Percentiles rank a stretch among this genome's conserved stretches.
Conservation (phyloP, 345 rosid genomes). For the Sonneratia alba region DNA sequence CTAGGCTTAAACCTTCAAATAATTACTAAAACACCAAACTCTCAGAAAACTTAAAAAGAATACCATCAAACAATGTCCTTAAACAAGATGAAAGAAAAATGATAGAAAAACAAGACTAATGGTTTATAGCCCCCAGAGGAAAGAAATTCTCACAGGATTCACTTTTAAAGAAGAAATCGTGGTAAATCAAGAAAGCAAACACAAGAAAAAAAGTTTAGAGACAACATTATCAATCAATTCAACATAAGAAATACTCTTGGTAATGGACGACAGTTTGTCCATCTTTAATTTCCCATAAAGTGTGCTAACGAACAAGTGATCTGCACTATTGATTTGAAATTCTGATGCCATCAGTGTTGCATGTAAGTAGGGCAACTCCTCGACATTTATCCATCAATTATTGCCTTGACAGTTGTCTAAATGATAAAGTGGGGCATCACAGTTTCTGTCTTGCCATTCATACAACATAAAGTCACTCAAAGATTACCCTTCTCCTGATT, state of each 20-base stretch:
- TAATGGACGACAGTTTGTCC: not conserved
- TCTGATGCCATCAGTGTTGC: constrained; percentile 1
- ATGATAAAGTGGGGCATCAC: constrained; percentile 3
- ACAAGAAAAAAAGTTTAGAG: not conserved
- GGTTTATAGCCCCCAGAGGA: not conserved
- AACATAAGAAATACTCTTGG: not conserved
- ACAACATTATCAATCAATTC: not conserved
- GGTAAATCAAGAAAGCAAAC: not conserved
- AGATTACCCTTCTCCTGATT: not conserved
- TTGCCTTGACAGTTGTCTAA: not conserved
- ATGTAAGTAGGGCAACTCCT: not conserved
- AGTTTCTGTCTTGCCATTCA: not conserved
- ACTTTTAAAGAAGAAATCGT: not conserved
- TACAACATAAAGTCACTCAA: constrained; percentile 1
- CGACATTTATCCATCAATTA: constrained; percentile 3
- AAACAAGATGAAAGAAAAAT: not conserved
- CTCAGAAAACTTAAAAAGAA: too few species aligned
- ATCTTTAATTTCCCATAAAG: not conserved
- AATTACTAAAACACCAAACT: too few species aligned
- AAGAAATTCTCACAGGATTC: not conserved
- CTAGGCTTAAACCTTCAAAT: not conserved
- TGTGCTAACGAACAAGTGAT: not conserved
- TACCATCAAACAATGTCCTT: too few species aligned
- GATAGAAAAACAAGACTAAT: not conserved
- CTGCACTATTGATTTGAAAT: constrained; percentile 2